Base-by-base conservation (phyloP, 1,284 basidiomycete species). In the Rhodotorula sp. region DNA sequence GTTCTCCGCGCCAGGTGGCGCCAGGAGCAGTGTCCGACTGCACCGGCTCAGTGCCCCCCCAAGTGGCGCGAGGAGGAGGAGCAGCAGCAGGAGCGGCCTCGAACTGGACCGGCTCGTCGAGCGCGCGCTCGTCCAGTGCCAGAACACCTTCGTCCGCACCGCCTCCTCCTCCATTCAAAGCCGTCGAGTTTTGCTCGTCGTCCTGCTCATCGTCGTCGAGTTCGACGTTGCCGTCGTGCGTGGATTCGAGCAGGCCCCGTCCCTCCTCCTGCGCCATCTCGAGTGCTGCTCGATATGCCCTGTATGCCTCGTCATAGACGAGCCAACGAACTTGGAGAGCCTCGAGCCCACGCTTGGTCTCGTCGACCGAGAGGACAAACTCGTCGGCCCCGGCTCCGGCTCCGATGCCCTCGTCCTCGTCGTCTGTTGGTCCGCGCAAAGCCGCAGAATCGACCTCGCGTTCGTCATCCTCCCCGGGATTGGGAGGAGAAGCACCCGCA, bases 311-410 rank as follows among this genome's bases (percentile, higher is more conserved):
- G 6, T 49, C 63, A 8, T 64, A 64, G 23, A 16, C 5, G 31
- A 2, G 15, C 63, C 63, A 64, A 26, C 63, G 26, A 7, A 64
- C 23, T 0, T 56, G 55, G 47, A 64, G 43, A 55, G 63, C 63
- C 23, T 49, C 56, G 15, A 34, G 7, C 7, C 63, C 63, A 15
- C 31, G 31, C 14, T 64, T 43, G 5, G 12, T 45, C 47, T 23
- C 12, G 8, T 28, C 49, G 14, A 58, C 47, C 16, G 28, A n/a
- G 31, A 34, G 31, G 10, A 64, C 16, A 47, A 15, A 56, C 63
- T 56, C 34, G 43, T 50, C 55, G 16, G 28, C 45, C 7, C 19
- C 50, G 15, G 5, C 15, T 18, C 19, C 50, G 6, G 5, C 15
- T 18, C 45, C 38, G 50, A 8, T 38, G n/a, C 38, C 62, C 7